These are phyloP conservation scores for Erodium maritimum DNA, from an alignment of 345 rosid genomes.

Conservation along the genomic window DNA sequence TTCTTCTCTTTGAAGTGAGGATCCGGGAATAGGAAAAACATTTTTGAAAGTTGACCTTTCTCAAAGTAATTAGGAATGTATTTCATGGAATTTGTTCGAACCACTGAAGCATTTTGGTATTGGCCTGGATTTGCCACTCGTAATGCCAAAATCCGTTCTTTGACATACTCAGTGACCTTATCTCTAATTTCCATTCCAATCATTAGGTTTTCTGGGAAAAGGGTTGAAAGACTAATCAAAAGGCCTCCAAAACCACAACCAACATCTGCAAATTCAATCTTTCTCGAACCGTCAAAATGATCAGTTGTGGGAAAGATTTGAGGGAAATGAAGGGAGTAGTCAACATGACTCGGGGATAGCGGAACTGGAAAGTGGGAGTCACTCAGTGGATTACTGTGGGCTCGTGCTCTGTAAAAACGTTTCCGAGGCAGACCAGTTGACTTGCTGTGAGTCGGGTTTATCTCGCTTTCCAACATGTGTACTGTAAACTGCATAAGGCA, in stretches of 20 bases:
- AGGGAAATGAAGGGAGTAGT: constrained; percentile 29
- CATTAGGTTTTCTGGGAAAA: constrained; percentile 36
- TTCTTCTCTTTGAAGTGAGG: constrained; percentile 49
- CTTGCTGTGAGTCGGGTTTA: constrained; percentile 20
- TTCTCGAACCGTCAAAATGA: constrained; percentile 13
- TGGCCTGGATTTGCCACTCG: constrained; percentile 28
- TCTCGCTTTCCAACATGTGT: constrained; percentile 14
- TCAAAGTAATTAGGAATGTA: constrained; percentile 37
- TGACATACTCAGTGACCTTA: constrained; percentile 37
- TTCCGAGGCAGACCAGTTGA: constrained; percentile 41
- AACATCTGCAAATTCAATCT: constrained; percentile 34
- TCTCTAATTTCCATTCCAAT: constrained; percentile 46
- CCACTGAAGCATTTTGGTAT: constrained; percentile 32
- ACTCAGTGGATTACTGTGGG: constrained; percentile 40
- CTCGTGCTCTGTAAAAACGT: constrained; percentile 41
- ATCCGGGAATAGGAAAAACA: constrained; percentile 40
- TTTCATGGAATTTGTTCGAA: constrained; percentile 41
- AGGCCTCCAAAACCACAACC: constrained; percentile 48
- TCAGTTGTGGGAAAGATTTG: constrained; percentile 12
- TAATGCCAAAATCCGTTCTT: constrained; percentile 30
- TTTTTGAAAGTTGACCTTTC: constrained; percentile 35
- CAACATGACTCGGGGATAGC: constrained; percentile 28
- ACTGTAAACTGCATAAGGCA: neutral
- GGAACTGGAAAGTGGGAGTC: constrained; percentile 45
- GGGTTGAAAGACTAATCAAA: constrained; percentile 30